Evolutionary conservation across 2,329 filamentous ascomycete genomes (phyloP).

Genomic region (Verticillium dahliae): DNA sequence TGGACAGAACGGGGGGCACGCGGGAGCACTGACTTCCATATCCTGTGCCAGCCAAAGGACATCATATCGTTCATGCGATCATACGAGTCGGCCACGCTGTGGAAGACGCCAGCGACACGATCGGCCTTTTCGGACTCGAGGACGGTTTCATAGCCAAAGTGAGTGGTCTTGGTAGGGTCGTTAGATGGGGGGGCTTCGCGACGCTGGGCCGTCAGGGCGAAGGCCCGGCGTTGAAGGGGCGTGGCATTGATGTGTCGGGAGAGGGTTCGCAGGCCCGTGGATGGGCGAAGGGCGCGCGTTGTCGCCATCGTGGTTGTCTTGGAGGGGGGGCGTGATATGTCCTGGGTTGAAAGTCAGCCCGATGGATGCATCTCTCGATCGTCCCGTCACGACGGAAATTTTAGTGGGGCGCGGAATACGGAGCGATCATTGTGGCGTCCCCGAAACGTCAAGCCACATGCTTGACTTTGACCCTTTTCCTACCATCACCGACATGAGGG

Average conservation of each 20-base stretch:
- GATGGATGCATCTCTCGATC: not conserved
- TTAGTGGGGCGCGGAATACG: not conserved
- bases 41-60: slow-evolving; percentile 91
- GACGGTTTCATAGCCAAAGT: slow-evolving; percentile 87
- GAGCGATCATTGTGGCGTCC: not conserved
- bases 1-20: not conserved
- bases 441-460: not conserved
- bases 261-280: not conserved
- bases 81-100: slow-evolving; percentile 88
- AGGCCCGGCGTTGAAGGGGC: not conserved
- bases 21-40: slow-evolving; percentile 66
- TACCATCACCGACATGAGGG: not conserved
- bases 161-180: slow-evolving; percentile 57
- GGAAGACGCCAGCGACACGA: slow-evolving; percentile 81
- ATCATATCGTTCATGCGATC: slow-evolving; percentile 99
- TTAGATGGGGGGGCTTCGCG: not conserved
- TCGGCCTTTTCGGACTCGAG: slow-evolving; percentile 69
- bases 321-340: not conserved
- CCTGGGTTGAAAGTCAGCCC: not conserved
- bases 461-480: not conserved
- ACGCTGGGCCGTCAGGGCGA: not conserved
- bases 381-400: not conserved
- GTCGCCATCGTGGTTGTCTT: not conserved
- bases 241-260: not conserved
- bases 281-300: not conserved